Base-by-base conservation (phyloP, 176 grass and related monocot species). In the Elymus sibiricus region DNA sequence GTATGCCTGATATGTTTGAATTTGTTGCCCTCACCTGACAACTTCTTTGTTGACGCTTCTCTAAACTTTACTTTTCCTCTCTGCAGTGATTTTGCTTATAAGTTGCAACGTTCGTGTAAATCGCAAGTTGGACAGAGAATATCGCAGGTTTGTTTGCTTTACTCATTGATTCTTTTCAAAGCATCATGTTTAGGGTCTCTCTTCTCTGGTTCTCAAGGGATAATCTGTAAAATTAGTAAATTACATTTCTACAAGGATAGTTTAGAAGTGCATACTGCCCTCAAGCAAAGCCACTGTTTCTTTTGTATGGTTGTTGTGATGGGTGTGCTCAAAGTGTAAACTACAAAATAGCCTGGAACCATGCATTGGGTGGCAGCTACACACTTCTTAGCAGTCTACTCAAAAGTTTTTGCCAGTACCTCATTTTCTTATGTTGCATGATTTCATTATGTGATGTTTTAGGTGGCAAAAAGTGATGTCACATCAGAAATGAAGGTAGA, bases 41-140 rank as follows among this genome's bases (percentile, higher is more conserved):
- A 11, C 69, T 39, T 62, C 9, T 64, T 43, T 80, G 25, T 27
- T 55, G 24, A 53, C 25, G 42, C 66, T 80, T 76, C 58, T 59
- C 43, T 82, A 69, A 78, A 55, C 78, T 82, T 83, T 76, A 24
- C 42, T 35, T 53, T 84, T 59, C 26, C 74, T 86, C 84, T 84
- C 82, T 86, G 82, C 92, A 98, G 93, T 90, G 86, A 94, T 55
- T 98, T 95, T 91, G 89, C 92, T 86, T 85, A 84, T 64, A 93
- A 92, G 76, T 80, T 98, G 68, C 92, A 90, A 79, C 85, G 71
- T 39, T 90, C 84, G 84, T 88, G 86, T 88, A 64, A 87, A 76
- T 70, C 82, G 74, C 67, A 95, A 82, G 65, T 79, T 73, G 87
- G 72, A 85, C 87, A 92, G 31, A 89, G 44, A 14, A 70, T 42